Conservation (phyloP, 148 eudicot species). For the Fagopyrum homotropicum region DNA sequence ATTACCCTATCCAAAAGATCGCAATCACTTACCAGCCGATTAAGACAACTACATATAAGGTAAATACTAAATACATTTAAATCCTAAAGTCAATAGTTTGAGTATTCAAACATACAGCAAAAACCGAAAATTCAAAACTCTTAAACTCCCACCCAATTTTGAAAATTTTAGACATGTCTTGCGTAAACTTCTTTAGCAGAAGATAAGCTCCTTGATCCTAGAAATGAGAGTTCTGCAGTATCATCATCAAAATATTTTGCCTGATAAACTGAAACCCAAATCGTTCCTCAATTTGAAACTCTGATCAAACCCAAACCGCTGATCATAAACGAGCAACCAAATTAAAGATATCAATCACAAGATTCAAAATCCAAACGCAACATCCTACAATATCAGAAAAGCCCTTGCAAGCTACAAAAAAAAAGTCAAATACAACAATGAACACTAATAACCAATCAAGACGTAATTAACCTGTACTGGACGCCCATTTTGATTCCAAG, state of each 20-base stretch:
- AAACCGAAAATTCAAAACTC: too few species aligned
- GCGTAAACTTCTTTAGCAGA: neutral
- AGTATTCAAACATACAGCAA: neutral
- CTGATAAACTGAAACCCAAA: too few species aligned
- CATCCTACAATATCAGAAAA: neutral
- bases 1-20: neutral
- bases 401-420: neutral
- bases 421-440: neutral
- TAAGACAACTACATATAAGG: neutral
- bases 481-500: slow-evolving; percentile 87
- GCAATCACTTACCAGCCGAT: neutral
- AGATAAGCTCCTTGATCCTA: neutral
- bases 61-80: neutral
- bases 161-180: neutral
- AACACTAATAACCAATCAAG: neutral
- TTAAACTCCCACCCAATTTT: too few species aligned
- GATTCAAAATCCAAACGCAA: neutral
- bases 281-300: neutral
- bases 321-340: neutral
- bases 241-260: neutral
- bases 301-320: neutral
- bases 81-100: neutral
- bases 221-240: neutral
- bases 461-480: slow-evolving; percentile 59
- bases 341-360: neutral